Evolutionary conservation across 2,329 filamentous ascomycete species (phyloP).

Genomic region (Colletotrichum melonis): DNA sequence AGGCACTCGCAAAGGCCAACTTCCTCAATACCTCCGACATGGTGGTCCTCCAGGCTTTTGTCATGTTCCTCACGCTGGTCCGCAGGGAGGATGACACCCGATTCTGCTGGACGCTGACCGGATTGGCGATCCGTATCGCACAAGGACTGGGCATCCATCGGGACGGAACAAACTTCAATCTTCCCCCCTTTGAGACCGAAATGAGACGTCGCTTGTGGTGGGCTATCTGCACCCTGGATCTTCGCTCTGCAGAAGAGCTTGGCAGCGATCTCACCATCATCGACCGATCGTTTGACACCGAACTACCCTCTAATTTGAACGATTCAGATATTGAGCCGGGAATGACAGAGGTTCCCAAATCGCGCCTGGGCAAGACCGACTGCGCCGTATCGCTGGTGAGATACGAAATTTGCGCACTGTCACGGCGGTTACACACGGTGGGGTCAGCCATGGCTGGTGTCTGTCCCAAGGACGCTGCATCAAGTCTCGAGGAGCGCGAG

Average conservation of each 20-base stretch:
- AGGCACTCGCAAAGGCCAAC: slow-evolving; percentile 67
- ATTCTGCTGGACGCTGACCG: slow-evolving; percentile 70
- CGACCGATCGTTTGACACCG: slow-evolving; percentile 57
- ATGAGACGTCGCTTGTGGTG: slow-evolving; percentile 72
- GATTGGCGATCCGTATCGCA: slow-evolving; percentile 67
- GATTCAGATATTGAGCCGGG: slow-evolving; percentile 59
- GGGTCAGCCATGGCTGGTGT: slow-evolving; percentile 47
- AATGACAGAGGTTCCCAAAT: slow-evolving; percentile 57
- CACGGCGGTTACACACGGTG: slow-evolving; percentile 48
- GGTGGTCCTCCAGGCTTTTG: slow-evolving; percentile 67
- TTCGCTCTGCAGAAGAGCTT: slow-evolving; percentile 64
- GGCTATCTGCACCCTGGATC: slow-evolving; percentile 68
- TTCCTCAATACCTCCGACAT: slow-evolving; percentile 69
- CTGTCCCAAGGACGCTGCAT: slow-evolving; percentile 42
- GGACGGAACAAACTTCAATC: slow-evolving; percentile 61
- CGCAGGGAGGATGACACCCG: slow-evolving; percentile 60
- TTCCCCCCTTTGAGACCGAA: slow-evolving; percentile 69
- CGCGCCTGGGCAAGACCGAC: slow-evolving; percentile 64
- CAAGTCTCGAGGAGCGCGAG: slow-evolving; percentile 50
- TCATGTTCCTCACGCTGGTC: slow-evolving; percentile 64
- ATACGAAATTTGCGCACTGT: slow-evolving; percentile 61
- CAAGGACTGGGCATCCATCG: slow-evolving; percentile 71
- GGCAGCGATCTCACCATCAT: slow-evolving; percentile 59
- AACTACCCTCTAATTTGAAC: slow-evolving; percentile 62
- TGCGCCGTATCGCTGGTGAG: slow-evolving; percentile 60